Evolutionary conservation across 2,329 filamentous ascomycete genomes (phyloP), one percentile per base, ranked within the genome.

Genomic region (Colletotrichum neosansevieriae): DNA sequence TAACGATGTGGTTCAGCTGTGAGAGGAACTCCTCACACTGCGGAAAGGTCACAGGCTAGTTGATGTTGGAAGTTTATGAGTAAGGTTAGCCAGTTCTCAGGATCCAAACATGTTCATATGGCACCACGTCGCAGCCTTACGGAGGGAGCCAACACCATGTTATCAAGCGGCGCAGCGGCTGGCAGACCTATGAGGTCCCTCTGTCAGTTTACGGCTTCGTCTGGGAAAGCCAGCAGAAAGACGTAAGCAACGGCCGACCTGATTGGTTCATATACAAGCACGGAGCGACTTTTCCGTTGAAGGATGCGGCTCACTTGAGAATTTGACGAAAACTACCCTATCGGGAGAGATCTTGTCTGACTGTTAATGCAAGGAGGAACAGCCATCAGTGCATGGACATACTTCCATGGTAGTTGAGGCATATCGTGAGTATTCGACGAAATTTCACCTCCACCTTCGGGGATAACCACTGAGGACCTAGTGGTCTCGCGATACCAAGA

Each of bases 261-360:
- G 42, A 24, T 58, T 47, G 56, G 56, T 21, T 10, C 12, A n/a
- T 15, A 47, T 21, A n/a, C 34, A 40, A 6, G 36, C n/a, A 17
- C 17, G 32, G 15, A 13, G 17, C 15, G 21, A n/a, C 34, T 15
- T 56, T 9, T 38, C 34, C 19, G 53, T 40, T 17, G 53, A 24
- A 56, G 53, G 53, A 42, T 56, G 51, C 51, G 53, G 19, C 34
- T 56, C 34, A 56, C n/a, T 42, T 36, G 15, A 42, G 40, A 24
- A 42, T 15, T 19, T 5, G 47, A 42, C 32, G n/a, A 56, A 19
- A 13, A 24, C 2, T 3, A 10, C 6, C 53, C 17, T 2, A 11
- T 42, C n/a, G 3, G 54, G 40, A 19, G 19, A 40, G 13, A 38
- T 11, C 11, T 11, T 38, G 11, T 38, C 36, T 13, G 6, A 38